Evolutionary conservation across 1,139 yeast species (phyloP), one percentile per base, ranked within the genome.

Genomic region (Citeromyces siamensis): DNA sequence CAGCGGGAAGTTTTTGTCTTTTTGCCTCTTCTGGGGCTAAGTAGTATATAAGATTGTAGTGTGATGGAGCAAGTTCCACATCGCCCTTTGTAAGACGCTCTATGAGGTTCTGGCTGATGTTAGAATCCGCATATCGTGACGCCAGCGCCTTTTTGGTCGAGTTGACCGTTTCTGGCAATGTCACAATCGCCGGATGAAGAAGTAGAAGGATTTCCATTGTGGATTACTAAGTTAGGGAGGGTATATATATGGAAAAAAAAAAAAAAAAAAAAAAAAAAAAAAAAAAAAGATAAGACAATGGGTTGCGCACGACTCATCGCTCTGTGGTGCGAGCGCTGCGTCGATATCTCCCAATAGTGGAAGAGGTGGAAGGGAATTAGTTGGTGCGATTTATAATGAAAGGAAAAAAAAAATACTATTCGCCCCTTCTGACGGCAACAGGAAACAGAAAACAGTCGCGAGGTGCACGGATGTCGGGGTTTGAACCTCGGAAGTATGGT

Each of bases 131-230:
- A 10, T 44, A 37, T 27, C 44, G 34, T 14, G 41, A 27, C 17
- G 36, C 34, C 44, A 53, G 38, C 41, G 46, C 31, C 35, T 41
- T 22, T 46, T 72, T 69, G 35, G 60, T 53, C 2, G 46, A 38
- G 34, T 60, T 67, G 18, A 77, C 74, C 31, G 55, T 42, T 17
- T 56, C 61, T 26, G 76, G 78, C 33, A 73, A 68, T 0, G 83
- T 71, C 5, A 82, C 86, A 38, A 75, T 69, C 5, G 83, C 75
- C 9, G 93, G 90, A 47, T 81, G 88, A 37, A 82, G 65, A 38
- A 82, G 62, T 33, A 81, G 59, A 38, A 79, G 56, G 21, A 64
- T 59, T 32, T 51, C 52, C 51, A 32, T 32, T 19, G 22, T 14
- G 34, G 17, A 32, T 32, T 12, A 13, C 22, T 14, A 16, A 20